Evolutionary conservation across 2,329 filamentous ascomycete species (phyloP).

Genomic region (Macrophomina tecta): DNA sequence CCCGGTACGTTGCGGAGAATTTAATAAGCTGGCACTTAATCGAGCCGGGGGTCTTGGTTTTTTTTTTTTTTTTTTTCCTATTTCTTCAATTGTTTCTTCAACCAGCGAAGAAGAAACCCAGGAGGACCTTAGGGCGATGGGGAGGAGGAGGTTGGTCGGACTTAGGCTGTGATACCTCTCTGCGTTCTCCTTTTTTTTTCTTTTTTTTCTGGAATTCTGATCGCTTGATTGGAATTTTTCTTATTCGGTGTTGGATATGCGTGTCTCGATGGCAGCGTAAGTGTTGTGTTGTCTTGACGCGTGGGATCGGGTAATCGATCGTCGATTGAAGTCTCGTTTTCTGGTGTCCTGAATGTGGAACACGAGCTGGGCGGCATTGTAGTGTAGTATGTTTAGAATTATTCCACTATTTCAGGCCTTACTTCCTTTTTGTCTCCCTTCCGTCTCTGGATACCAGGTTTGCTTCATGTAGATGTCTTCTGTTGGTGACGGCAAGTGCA

Average conservation of each 20-base stretch:
- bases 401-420: no score
- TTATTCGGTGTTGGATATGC: not conserved
- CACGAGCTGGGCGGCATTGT: no score
- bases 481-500: no score
- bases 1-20: not conserved
- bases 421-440: no score
- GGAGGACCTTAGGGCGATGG: not conserved
- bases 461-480: no score
- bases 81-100: not conserved
- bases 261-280: not conserved
- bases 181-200: not conserved
- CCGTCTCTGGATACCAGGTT: no score
- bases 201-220: not conserved
- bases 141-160: not conserved
- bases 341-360: no score
- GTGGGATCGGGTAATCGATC: not conserved
- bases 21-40: constrained; percentile 17
- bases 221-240: not conserved
- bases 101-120: not conserved
- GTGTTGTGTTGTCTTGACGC: not conserved
- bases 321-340: not conserved
- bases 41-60: not conserved
- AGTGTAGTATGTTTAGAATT: no score
- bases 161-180: constrained; percentile 21
- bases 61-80: not conserved